A percentile compares a stretch with the other conserved stretches of the same genome.
These are phyloP conservation scores for Triticum aestivum DNA, from an alignment of 176 grass and related monocot species.

Conservation along the genomic window DNA sequence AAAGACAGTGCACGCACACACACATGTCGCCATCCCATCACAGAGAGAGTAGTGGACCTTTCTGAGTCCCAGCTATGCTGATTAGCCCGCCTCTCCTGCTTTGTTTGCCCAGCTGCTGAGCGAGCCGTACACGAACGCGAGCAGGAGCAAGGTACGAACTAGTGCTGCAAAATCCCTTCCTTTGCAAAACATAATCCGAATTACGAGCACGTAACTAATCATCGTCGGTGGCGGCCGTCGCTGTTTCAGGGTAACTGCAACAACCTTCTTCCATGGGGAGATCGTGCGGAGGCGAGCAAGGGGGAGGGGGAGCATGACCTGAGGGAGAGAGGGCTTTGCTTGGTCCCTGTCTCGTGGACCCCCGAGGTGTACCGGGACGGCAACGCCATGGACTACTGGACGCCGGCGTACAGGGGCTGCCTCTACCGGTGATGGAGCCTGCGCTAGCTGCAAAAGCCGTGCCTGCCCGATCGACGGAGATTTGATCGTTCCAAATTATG, in stretches of 20 bases:
- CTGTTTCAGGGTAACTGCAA: constrained; percentile 43
- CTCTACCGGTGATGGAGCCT: constrained; percentile 56
- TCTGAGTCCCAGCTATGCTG: constrained; percentile 14
- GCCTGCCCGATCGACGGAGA: background rate
- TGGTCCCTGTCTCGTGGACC: constrained; percentile 80
- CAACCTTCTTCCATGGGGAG: constrained; percentile 53
- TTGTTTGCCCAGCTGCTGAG: constrained; percentile 77
- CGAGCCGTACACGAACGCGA: constrained; percentile 80
- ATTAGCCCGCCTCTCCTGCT: background rate
- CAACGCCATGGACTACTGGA: constrained; percentile 75
- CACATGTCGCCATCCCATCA: constrained; percentile 20
- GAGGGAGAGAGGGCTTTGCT: constrained; percentile 80
- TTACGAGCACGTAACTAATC: background rate
- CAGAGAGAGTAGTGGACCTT: background rate
- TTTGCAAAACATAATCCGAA: background rate
- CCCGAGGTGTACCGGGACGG: constrained; percentile 65
- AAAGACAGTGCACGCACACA: constrained; percentile 30
- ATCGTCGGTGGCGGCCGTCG: background rate
- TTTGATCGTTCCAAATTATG: background rate
- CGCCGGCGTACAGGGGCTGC: constrained; percentile 73
- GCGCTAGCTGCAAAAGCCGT: background rate
- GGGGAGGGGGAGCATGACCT: constrained; percentile 49
- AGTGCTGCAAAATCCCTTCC: background rate
- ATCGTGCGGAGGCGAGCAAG: constrained; percentile 39
- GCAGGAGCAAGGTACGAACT: constrained; percentile 55